These are phyloP conservation scores for Curvularia hawaiiensis DNA, from an alignment of 2,329 filamentous ascomycete genomes.

Conservation along the genomic window DNA sequence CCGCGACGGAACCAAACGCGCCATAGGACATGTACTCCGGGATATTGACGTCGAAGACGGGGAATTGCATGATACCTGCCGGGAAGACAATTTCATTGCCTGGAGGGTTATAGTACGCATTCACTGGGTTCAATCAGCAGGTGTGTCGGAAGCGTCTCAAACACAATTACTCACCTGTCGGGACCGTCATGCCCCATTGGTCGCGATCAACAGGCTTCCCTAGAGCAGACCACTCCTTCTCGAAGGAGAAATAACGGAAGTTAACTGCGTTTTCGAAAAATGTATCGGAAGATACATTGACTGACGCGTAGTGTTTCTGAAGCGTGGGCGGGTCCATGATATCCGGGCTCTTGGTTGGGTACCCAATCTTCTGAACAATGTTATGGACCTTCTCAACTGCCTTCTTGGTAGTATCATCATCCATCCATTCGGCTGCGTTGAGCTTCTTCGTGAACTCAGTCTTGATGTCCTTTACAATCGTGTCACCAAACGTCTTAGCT, in stretches of 20 bases:
- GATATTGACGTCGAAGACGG: conserved; percentile 66
- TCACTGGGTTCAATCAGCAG: conserved; percentile 39
- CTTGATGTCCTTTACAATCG: conserved; percentile 74
- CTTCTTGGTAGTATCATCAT: conserved; percentile 62
- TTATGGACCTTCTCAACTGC: conserved; percentile 69
- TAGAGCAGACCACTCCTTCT: conserved; percentile 61
- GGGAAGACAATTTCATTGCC: conserved; percentile 74
- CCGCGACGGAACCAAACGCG: conserved; percentile 69
- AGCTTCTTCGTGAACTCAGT: conserved; percentile 67
- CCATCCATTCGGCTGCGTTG: conserved; percentile 67
- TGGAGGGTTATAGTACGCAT: conserved; percentile 68
- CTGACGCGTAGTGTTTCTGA: conserved; percentile 60
- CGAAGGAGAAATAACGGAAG: conserved; percentile 55
- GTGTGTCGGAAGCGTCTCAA: background rate
- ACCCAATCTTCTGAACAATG: conserved; percentile 72
- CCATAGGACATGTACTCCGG: conserved; percentile 71
- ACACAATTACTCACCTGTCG: conserved; percentile 44
- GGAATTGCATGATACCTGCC: conserved; percentile 71
- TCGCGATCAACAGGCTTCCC: conserved; percentile 65
- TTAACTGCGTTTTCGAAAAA: conserved; percentile 65
- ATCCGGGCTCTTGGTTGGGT: conserved; percentile 65
- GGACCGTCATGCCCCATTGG: conserved; percentile 65
- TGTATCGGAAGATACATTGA: conserved; percentile 57
- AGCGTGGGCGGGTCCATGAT: conserved; percentile 64
- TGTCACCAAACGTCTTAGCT: conserved; percentile 69